These are phyloP conservation scores for Moniliella sp. DNA, from an alignment of 1,284 basidiomycete species.

Conservation along the genomic window DNA sequence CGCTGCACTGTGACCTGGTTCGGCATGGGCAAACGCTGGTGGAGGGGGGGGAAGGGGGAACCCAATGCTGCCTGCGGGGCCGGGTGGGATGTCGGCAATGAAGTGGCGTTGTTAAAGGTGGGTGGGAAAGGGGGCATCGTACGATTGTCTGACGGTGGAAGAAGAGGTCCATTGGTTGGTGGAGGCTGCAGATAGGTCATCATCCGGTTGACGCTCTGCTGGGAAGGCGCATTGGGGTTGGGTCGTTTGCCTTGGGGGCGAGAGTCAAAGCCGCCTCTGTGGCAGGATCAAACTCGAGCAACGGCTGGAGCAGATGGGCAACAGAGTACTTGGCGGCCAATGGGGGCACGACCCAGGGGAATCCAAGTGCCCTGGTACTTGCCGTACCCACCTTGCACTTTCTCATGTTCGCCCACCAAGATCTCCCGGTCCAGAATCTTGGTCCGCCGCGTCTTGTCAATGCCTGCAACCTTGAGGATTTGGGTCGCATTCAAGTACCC, in stretches of 20 bases:
- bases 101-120: too few species aligned
- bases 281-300: conserved; percentile 28
- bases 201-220: too few species aligned
- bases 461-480: conserved; percentile 92
- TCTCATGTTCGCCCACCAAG: conserved; percentile 81
- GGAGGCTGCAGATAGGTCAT: too few species aligned
- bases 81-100: too few species aligned
- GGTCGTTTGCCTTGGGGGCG: conserved; percentile 5
- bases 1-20: too few species aligned
- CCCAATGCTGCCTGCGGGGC: too few species aligned
- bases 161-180: too few species aligned
- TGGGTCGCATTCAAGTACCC: conserved; percentile 91
- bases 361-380: conserved; percentile 97
- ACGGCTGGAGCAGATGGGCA: conserved; percentile 26
- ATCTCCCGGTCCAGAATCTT: conserved; percentile 97
- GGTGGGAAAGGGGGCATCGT: too few species aligned
- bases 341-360: conserved; percentile 24
- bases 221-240: conserved; percentile 17
- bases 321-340: conserved; percentile 30
- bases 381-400: conserved; percentile 95
- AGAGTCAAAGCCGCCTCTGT: conserved; percentile 16
- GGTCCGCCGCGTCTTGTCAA: conserved; percentile 83
- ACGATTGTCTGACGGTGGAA: too few species aligned
- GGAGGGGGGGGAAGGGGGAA: too few species aligned
- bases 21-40: too few species aligned